Conservation (phyloP, 78 protist genomes). For the Pelomyxa schiedti region DNA sequence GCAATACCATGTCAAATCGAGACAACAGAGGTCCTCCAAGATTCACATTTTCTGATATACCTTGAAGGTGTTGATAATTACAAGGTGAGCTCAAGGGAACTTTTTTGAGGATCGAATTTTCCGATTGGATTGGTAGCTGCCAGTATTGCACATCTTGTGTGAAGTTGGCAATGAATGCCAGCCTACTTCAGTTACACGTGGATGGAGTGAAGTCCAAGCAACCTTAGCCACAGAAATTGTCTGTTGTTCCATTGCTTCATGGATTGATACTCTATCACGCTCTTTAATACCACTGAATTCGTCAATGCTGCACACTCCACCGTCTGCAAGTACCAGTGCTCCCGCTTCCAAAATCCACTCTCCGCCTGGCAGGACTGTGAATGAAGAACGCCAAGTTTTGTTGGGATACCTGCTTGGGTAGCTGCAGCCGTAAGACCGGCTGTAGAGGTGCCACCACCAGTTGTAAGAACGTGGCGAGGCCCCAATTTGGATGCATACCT, state of each 20-base stretch:
- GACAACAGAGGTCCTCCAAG: slow-evolving; percentile 81
- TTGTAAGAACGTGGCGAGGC: slow-evolving; percentile 82
- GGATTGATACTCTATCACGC: slow-evolving; percentile 72
- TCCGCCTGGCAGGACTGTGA: slow-evolving; percentile 40
- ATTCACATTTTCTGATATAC: slow-evolving; percentile 59
- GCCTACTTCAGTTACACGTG: slow-evolving; percentile 36
- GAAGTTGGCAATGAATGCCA: slow-evolving; percentile 86
- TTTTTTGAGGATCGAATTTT: slow-evolving; percentile 40
- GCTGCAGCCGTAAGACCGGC: slow-evolving; percentile 31
- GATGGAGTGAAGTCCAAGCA: neutral
- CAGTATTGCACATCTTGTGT: slow-evolving; percentile 74
- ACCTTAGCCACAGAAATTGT: slow-evolving; percentile 91
- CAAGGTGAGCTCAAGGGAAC: neutral
- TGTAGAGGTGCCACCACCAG: slow-evolving; percentile 70
- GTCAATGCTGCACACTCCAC: slow-evolving; percentile 98
- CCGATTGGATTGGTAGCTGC: slow-evolving; percentile 85
- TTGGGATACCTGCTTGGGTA: slow-evolving; percentile 28
- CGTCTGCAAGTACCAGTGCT: slow-evolving; percentile 97
- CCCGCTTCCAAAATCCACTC: slow-evolving; percentile 94
- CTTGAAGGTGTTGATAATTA: neutral
- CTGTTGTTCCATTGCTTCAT: slow-evolving; percentile 99
- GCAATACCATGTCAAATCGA: slow-evolving; percentile 88
- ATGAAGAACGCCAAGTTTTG: no score
- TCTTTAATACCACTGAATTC: slow-evolving; percentile 83
- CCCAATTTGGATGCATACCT: slow-evolving; percentile 73